Evolutionary conservation across 257 asterid species (phyloP).

Genomic region (Ehretia macrophylla): DNA sequence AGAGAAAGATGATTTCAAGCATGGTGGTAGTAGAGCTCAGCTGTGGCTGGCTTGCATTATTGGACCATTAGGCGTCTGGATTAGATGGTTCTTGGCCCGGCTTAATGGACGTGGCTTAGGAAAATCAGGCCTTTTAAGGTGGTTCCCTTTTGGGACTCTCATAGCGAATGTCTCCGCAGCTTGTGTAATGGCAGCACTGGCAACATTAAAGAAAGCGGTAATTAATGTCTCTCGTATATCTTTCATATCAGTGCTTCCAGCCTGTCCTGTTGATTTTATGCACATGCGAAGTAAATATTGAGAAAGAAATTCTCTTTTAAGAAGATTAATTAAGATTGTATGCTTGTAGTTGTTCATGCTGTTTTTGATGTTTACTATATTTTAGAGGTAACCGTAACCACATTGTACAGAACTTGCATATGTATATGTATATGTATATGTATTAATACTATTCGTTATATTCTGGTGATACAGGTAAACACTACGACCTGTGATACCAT

Average conservation of each 20-base stretch:
- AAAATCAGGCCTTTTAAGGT: conserved; percentile 38
- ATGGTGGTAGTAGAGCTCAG: conserved; percentile 46
- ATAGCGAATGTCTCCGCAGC: conserved; percentile 88
- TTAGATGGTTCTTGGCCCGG: conserved; percentile 80
- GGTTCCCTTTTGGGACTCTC: conserved; percentile 93
- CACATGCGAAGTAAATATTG: no score
- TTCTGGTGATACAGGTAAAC: conserved; percentile 32
- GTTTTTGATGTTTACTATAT: no score
- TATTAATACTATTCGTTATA: neutral
- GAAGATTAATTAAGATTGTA: no score
- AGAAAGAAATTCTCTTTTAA: no score
- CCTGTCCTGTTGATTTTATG: neutral
- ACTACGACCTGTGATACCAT: conserved; percentile 38
- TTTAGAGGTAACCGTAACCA: no score
- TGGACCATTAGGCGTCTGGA: conserved; percentile 92
- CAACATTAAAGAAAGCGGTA: conserved; percentile 62
- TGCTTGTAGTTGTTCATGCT: no score
- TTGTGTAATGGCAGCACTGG: conserved; percentile 81
- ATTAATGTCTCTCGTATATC: conserved; percentile 19
- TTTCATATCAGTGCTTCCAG: neutral
- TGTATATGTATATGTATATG: neutral
- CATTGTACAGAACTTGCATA: no score
- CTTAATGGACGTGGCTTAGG: conserved; percentile 79
- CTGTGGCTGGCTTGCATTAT: conserved; percentile 73
- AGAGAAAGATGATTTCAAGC: conserved; percentile 37